These are phyloP conservation scores for Fusarium armeniacum DNA, from an alignment of 2,329 filamentous ascomycete species.

Conservation along the genomic window DNA sequence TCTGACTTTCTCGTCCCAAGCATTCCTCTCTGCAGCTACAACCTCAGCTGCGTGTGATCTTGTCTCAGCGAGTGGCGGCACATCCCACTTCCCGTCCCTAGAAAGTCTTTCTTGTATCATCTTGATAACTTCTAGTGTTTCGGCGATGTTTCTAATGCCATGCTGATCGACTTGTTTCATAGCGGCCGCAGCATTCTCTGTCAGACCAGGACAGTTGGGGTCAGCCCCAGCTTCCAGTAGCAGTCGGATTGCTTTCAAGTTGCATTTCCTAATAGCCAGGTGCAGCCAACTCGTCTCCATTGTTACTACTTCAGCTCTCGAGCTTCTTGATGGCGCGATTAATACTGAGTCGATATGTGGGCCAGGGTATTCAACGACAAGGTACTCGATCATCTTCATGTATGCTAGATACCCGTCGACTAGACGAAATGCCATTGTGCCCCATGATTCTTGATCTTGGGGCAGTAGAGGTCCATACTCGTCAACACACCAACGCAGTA, in stretches of 20 bases:
- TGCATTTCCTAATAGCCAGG: background rate
- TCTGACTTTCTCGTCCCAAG: slow-evolving; percentile 1
- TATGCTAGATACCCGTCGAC: background rate
- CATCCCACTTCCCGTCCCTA: background rate
- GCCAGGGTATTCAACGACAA: slow-evolving; percentile 21
- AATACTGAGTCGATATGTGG: slow-evolving; percentile 23
- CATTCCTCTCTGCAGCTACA: background rate
- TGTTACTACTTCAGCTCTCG: fast-evolving
- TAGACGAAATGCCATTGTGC: slow-evolving; percentile 1
- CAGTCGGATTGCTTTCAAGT: background rate
- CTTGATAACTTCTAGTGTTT: background rate
- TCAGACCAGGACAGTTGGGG: slow-evolving; percentile 3
- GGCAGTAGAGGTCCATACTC: slow-evolving; percentile 12
- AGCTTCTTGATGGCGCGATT: fast-evolving
- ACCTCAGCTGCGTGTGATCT: fast-evolving
- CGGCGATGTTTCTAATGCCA: fast-evolving
- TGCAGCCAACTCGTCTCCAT: slow-evolving; percentile 23
- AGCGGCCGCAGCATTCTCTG: background rate
- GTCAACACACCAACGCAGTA: slow-evolving; percentile 22
- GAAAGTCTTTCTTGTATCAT: background rate
- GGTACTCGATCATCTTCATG: background rate
- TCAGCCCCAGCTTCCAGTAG: slow-evolving; percentile 13
- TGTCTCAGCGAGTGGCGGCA: background rate
- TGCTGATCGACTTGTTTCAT: background rate
- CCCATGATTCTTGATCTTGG: slow-evolving; percentile 1